These are phyloP conservation scores for Lyophyllum atratum DNA, from an alignment of 768 basidiomycete species.

Conservation along the genomic window DNA sequence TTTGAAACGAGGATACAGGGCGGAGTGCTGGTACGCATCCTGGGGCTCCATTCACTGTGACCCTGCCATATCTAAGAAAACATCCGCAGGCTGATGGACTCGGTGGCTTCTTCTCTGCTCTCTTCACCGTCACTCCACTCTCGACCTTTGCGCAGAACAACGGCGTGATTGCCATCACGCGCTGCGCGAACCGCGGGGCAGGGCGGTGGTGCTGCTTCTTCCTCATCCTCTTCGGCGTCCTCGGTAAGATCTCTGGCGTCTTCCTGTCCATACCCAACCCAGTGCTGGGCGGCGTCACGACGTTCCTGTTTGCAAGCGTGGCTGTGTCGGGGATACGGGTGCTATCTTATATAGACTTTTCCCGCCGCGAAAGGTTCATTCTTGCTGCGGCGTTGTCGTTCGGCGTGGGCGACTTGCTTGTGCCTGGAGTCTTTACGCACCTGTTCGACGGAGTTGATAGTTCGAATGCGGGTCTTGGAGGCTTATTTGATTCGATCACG, in stretches of 20 bases:
- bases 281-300: conserved; percentile 84
- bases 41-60: conserved; percentile 16
- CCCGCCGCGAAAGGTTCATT: conserved; percentile 67
- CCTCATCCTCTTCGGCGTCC: conserved; percentile 76
- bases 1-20: conserved; percentile 87
- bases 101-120: conserved; percentile 74
- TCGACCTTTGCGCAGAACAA: conserved; percentile 76
- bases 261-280: conserved; percentile 85
- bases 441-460: conserved; percentile 65
- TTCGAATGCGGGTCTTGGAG: conserved; percentile 57
- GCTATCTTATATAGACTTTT: conserved; percentile 58
- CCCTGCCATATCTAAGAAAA: conserved; percentile 47
- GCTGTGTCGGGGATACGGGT: conserved; percentile 72
- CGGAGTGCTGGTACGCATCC: conserved; percentile 60
- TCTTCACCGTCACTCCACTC: conserved; percentile 81
- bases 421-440: conserved; percentile 63
- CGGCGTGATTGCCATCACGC: conserved; percentile 81
- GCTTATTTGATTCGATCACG: conserved; percentile 76
- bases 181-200: conserved; percentile 79
- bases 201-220: conserved; percentile 81
- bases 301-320: conserved; percentile 82
- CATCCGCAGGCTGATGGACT: conserved; percentile 67
- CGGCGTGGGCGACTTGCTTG: conserved; percentile 72
- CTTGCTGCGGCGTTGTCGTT: conserved; percentile 70
- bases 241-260: conserved; percentile 83